These are phyloP conservation scores for Exobasidium cylindrosporum DNA, from an alignment of 1,284 basidiomycete genomes.

Conservation along the genomic window DNA sequence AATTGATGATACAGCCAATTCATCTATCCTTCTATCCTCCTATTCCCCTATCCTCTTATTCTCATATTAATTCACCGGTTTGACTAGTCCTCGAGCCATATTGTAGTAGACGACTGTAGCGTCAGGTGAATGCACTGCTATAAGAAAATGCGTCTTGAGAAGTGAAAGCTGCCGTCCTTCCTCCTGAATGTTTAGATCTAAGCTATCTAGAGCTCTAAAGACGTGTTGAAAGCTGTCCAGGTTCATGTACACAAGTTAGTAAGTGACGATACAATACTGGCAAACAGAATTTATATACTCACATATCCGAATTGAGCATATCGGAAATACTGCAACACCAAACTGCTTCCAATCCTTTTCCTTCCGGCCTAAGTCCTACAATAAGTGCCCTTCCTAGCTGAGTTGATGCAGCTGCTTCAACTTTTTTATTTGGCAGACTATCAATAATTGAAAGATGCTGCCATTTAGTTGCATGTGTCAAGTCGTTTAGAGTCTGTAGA, in stretches of 20 bases:
- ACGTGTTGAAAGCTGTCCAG: constrained; percentile 3
- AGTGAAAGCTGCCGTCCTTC: background rate
- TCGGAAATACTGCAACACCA: constrained; percentile 5
- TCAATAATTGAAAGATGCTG: constrained; percentile 28
- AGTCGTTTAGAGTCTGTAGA: constrained; percentile 52
- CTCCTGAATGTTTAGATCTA: background rate
- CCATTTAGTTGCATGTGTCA: constrained; percentile 47
- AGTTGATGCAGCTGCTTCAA: background rate
- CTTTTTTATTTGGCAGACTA: background rate
- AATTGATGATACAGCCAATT: background rate
- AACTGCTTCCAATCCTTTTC: constrained; percentile 7
- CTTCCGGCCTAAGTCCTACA: constrained; percentile 6
- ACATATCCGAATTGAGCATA: background rate
- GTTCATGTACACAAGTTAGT: too few species aligned
- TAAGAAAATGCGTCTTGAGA: constrained; percentile 26
- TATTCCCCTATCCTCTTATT: constrained; percentile 55
- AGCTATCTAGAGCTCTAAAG: constrained; percentile 3
- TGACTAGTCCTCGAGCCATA: constrained; percentile 46
- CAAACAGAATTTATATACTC: background rate
- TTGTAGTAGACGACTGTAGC: constrained; percentile 51
- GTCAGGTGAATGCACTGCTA: constrained; percentile 48
- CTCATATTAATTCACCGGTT: constrained; percentile 60
- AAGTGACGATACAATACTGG: background rate
- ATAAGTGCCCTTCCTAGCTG: background rate
- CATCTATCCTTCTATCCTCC: constrained; percentile 41